Evolutionary conservation across 1,284 basidiomycete genomes (phyloP).

Genomic region (Moesziomyces sp.): DNA sequence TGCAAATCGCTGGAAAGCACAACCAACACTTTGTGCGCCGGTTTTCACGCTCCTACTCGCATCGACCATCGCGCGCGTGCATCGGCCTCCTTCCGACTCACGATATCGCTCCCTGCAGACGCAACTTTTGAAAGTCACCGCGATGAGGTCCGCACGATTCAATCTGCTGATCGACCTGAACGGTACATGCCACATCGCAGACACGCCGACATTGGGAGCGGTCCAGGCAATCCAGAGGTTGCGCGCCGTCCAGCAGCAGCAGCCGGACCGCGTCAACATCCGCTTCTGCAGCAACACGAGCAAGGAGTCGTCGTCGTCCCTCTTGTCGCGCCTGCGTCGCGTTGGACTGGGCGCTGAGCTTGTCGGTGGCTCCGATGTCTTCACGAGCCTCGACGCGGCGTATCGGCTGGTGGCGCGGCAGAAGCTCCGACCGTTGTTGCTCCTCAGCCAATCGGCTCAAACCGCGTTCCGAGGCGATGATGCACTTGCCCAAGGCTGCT

Average conservation of each 20-base stretch:
- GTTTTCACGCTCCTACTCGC: too few species aligned
- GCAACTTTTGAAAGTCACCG: too few species aligned
- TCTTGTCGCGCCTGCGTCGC: slow-evolving; percentile 25
- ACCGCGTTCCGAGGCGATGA: slow-evolving; percentile 11
- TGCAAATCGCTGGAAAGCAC: too few species aligned
- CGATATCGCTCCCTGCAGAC: too few species aligned
- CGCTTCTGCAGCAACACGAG: slow-evolving; percentile 47
- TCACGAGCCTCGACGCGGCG: slow-evolving; percentile 40
- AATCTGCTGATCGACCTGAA: slow-evolving; percentile 48
- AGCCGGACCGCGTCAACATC: slow-evolving; percentile 20
- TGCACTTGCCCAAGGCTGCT: slow-evolving; percentile 5
- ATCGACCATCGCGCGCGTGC: too few species aligned
- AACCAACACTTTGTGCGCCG: too few species aligned
- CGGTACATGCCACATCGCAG: slow-evolving; percentile 43
- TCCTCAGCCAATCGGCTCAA: slow-evolving; percentile 29
- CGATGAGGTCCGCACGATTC: slow-evolving; percentile 17
- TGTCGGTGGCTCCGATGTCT: slow-evolving; percentile 21
- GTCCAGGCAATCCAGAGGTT: slow-evolving; percentile 32
- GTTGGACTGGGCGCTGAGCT: slow-evolving; percentile 16
- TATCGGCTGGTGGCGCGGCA: slow-evolving; percentile 15
- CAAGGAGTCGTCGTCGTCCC: slow-evolving; percentile 36
- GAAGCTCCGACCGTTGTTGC: slow-evolving; percentile 24
- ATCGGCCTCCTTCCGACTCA: too few species aligned
- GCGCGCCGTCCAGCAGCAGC: slow-evolving; percentile 12
- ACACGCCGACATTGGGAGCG: slow-evolving; percentile 25